Base-by-base conservation (phyloP, 169 alveolate genomes). In the Plasmodium billcollinsi region DNA sequence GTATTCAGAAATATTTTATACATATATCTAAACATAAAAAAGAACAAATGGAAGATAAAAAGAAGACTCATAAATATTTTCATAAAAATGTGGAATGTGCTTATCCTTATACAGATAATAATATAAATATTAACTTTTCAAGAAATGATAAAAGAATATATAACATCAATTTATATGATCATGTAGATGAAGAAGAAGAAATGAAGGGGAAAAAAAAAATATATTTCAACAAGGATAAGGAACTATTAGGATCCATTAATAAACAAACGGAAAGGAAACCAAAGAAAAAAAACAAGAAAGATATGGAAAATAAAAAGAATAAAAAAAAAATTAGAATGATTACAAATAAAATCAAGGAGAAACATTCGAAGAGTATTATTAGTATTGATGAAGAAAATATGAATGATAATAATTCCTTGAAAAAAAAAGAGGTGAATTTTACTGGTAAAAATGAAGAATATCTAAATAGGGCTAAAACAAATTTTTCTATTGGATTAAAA, bases 341-440 rank as follows among this genome's bases (percentile, higher is more conserved):
- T 39, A 39, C 47, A 39, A 39, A 39, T 11, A 39, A 39, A 39
- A 39, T 11, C 2, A 39, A 39, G 8, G 5, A 39, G 11, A 39
- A 39, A 39, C 1, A 39, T 39, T 5, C 47, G 7, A 39, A 5
- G 9, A 39, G 47, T 5, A 39, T 39, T 39, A 39, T 39, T 39
- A 39, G 9, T 39, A 11, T 6, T 33, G 69, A 33, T 15, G 26
- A 3, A 15, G 12, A n/a, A 45, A 76, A 29, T 21, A 14, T 49
- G 8, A 15, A 29, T 74, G 71, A 20, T 26, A 50, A 50, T 54
- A 59, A 76, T 76, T 76, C 63, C 5, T 45, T 76, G n/a, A 76
- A 29, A 65, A 76, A 56, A 70, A 76, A 76, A 33, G 76, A 59
- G 45, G 89, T 76, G 50, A 76, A 76, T 65, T 76, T 76, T 39